phyloP scores from a whole-genome alignment of 1,139 yeast genomes.

The Ogataea hybrid region DNA sequence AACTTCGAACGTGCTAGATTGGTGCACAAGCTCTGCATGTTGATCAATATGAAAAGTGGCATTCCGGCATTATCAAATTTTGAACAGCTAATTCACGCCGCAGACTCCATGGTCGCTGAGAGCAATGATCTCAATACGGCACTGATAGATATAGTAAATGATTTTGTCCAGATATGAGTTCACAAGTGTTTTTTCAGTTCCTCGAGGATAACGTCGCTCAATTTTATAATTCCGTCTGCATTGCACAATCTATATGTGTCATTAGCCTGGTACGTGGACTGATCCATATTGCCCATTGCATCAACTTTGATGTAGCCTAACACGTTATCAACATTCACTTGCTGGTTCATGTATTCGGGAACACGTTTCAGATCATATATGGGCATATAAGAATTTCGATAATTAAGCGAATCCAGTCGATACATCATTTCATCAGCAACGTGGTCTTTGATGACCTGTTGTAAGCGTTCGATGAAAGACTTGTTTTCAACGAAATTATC shows the following conservation, averaged over 20 bases:
- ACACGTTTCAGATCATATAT: constrained; percentile 68
- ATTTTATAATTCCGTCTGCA: constrained; percentile 51
- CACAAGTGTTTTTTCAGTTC: constrained; percentile 34
- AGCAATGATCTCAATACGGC: constrained; percentile 11
- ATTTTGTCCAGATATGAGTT: constrained; percentile 30
- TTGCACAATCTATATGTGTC: constrained; percentile 58
- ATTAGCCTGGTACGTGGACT: constrained; percentile 58
- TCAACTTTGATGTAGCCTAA: constrained; percentile 70
- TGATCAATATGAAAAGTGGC: constrained; percentile 32
- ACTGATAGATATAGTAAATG: constrained; percentile 36
- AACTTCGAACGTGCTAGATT: constrained; percentile 36
- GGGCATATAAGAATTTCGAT: constrained; percentile 59
- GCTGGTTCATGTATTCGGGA: constrained; percentile 61
- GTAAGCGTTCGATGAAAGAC: constrained; percentile 32
- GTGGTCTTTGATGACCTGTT: constrained; percentile 30
- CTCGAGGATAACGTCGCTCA: constrained; percentile 55
- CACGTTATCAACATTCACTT: constrained; percentile 71
- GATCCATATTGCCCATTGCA: constrained; percentile 51
- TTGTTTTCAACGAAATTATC: constrained; percentile 29
- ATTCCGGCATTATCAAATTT: constrained; percentile 21
- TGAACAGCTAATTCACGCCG: constrained; percentile 5
- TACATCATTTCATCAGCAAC: constrained; percentile 55
- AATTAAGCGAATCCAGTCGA: constrained; percentile 60
- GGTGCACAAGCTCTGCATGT: constrained; percentile 42
- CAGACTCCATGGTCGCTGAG: constrained; percentile 17